Evolutionary conservation across 2,329 filamentous ascomycete genomes (phyloP).

Genomic region (Xylariomycetidae sp.): DNA sequence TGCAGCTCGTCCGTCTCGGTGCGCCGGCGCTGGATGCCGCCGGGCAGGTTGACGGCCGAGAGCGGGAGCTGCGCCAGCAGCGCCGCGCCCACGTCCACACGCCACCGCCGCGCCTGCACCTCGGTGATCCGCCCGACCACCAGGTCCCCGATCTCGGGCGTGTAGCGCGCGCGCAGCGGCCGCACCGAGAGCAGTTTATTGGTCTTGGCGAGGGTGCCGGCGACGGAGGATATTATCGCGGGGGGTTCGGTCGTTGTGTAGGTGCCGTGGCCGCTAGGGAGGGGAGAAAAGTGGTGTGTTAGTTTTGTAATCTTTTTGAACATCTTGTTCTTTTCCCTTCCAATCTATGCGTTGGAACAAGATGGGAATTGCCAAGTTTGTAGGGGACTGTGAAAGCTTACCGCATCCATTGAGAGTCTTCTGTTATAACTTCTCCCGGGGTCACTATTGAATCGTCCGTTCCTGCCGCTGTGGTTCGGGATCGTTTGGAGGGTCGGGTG

Average conservation of each 20-base stretch:
- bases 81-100: constrained; percentile 85
- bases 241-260: constrained; percentile 61
- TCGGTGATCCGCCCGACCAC: constrained; percentile 91
- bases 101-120: constrained; percentile 92
- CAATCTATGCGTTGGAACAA: too few relatives aligned
- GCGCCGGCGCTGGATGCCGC: constrained; percentile 83
- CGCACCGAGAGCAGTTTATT: constrained; percentile 95
- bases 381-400: too few relatives aligned
- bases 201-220: constrained; percentile 84
- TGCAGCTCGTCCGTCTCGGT: constrained; percentile 96
- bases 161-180: constrained; percentile 87
- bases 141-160: constrained; percentile 91
- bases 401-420: constrained; percentile 96
- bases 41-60: constrained; percentile 88
- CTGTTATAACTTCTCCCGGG: constrained; percentile 82
- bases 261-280: constrained; percentile 88
- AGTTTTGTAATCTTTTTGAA: constrained; percentile 5
- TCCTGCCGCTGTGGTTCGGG: constrained; percentile 15
- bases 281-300: constrained; percentile 1
- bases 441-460: constrained; percentile 63
- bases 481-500: constrained; percentile 33
- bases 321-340: too few relatives aligned
- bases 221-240: constrained; percentile 82
- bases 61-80: constrained; percentile 82
- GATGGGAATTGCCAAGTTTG: too few relatives aligned